Evolutionary conservation across 768 basidiomycete species (phyloP).

Genomic region (Symmetrospora coprosmae): DNA sequence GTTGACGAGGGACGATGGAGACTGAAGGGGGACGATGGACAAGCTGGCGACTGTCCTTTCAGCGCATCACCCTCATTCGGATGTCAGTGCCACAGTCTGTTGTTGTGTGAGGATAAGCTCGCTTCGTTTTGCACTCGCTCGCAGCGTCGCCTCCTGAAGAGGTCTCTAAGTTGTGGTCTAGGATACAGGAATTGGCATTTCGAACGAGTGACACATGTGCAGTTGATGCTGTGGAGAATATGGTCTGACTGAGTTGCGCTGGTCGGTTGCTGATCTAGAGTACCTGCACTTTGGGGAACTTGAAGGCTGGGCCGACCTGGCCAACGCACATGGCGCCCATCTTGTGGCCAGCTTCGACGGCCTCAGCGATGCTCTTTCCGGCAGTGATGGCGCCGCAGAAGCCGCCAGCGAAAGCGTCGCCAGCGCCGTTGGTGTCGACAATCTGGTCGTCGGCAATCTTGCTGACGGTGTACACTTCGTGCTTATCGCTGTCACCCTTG

Average conservation of each 20-base stretch:
- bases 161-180: no score
- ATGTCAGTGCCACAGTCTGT: not conserved
- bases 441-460: constrained; percentile 52
- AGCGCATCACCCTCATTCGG: no score
- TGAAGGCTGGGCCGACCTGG: constrained; percentile 38
- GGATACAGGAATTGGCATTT: no score
- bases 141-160: no score
- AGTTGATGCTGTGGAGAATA: not conserved
- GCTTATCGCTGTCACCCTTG: constrained; percentile 45
- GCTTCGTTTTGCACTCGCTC: not conserved
- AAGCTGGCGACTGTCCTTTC: not conserved
- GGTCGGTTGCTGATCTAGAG: constrained; percentile 20
- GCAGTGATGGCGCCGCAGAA: constrained; percentile 72
- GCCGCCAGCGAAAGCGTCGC: constrained; percentile 92
- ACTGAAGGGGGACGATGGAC: not conserved
- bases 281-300: constrained; percentile 29
- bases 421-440: constrained; percentile 95
- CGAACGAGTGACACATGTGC: no score
- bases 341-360: constrained; percentile 71
- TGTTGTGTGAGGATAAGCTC: constrained; percentile 20
- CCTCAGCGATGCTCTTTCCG: constrained; percentile 63
- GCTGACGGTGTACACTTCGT: constrained; percentile 49
- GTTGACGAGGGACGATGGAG: not conserved
- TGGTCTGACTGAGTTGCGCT: not conserved
- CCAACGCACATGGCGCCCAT: constrained; percentile 72